phyloP scores from a whole-genome alignment of 495 filamentous ascomycete genomes.

The Cetradonia linearis region DNA sequence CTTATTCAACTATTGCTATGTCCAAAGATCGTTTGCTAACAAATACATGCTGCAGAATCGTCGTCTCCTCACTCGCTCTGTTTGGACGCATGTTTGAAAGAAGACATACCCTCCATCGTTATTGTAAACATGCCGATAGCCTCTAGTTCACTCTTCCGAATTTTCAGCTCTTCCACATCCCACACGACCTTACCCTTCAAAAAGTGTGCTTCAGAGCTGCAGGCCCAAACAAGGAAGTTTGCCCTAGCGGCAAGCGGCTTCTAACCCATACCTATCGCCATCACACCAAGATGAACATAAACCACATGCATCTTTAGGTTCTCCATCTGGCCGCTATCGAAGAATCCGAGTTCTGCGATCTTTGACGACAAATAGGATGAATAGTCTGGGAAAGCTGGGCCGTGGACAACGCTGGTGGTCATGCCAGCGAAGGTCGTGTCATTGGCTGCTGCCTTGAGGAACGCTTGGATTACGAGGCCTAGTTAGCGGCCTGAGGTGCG shows the following conservation, averaged over 20 bases:
- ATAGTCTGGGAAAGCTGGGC: conserved; percentile 26
- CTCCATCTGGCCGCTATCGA: conserved; percentile 35
- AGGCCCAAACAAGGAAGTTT: conserved; percentile 35
- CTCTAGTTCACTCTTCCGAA: conserved; percentile 22
- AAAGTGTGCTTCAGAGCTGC: conserved; percentile 40
- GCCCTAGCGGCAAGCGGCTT: conserved; percentile 8
- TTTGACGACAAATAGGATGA: conserved; percentile 34
- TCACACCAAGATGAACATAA: conserved; percentile 33
- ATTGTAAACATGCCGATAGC: not conserved
- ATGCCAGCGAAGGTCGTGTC: conserved; percentile 28
- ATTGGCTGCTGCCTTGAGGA: conserved; percentile 25
- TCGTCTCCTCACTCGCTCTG: not conserved
- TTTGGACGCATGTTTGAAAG: not conserved
- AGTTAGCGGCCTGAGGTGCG: too few species aligned
- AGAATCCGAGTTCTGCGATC: conserved; percentile 30
- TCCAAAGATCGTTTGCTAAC: not conserved
- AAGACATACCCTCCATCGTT: not conserved
- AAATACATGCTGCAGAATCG: not conserved
- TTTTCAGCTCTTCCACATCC: conserved; percentile 44
- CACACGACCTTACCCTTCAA: conserved; percentile 42
- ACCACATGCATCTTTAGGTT: conserved; percentile 33
- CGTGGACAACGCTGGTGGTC: conserved; percentile 28
- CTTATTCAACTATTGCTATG: not conserved
- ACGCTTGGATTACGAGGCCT: conserved; percentile 25
- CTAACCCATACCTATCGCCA: conserved; percentile 29